Evolutionary conservation across 805 yeast species (phyloP).

Genomic region (Brettanomyces naardenensis): DNA sequence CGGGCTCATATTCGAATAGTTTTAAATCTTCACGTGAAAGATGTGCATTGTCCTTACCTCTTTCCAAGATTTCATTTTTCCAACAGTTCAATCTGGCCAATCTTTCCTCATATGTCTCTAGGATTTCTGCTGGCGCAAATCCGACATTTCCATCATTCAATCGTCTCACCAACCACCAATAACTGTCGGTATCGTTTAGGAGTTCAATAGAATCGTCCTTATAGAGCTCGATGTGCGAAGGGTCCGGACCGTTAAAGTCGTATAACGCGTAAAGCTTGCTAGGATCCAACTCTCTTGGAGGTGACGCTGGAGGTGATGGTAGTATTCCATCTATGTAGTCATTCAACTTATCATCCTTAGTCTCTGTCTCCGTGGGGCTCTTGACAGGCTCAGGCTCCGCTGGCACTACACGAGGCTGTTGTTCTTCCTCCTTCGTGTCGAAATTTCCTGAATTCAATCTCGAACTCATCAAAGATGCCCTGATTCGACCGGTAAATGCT

Average conservation of each 20-base stretch:
- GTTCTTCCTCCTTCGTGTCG: neutral
- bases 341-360: constrained; percentile 20
- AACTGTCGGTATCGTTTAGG: constrained; percentile 82
- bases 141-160: constrained; percentile 48
- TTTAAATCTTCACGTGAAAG: constrained; percentile 20
- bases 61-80: constrained; percentile 71
- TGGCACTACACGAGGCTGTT: neutral
- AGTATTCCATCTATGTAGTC: constrained; percentile 33
- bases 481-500: constrained; percentile 5
- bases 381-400: neutral
- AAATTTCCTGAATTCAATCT: neutral
- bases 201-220: constrained; percentile 79
- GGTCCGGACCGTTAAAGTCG: constrained; percentile 87
- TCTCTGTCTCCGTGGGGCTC: neutral
- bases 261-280: constrained; percentile 77
- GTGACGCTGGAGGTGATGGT: constrained; percentile 69
- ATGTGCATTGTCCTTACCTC: constrained; percentile 15
- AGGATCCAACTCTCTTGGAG: constrained; percentile 78
- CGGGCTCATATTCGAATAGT: constrained; percentile 11
- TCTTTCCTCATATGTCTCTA: constrained; percentile 87
- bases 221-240: constrained; percentile 74
- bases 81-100: constrained; percentile 88
- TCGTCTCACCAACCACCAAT: constrained; percentile 88
- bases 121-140: constrained; percentile 92
- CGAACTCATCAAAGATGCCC: constrained; percentile 2